phyloP scores from a whole-genome alignment of 148 eudicot genomes.

The Rhododendron ferrugineum region DNA sequence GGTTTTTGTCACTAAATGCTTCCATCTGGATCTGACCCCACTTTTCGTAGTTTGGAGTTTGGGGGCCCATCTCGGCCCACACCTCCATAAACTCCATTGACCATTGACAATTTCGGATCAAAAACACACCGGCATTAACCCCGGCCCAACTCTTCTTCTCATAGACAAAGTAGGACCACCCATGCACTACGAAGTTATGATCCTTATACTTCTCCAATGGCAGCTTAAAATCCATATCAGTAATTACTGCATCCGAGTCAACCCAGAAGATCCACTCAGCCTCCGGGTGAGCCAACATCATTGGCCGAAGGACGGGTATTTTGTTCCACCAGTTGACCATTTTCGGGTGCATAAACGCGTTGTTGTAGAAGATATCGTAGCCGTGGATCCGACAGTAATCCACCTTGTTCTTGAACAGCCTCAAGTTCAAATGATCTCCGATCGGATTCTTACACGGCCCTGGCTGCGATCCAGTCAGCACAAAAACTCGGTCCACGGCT shows the following conservation, averaged over 20 bases:
- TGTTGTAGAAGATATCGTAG: constrained; percentile 33
- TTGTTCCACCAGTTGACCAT: constrained; percentile 59
- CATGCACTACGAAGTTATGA: constrained; percentile 49
- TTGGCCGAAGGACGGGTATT: constrained; percentile 47
- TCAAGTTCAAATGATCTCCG: constrained; percentile 26
- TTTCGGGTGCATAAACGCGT: constrained; percentile 32
- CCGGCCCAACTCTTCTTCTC: constrained; percentile 55
- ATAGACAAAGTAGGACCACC: constrained; percentile 39
- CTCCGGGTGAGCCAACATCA: constrained; percentile 78
- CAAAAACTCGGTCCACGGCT: constrained; percentile 7
- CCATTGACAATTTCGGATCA: constrained; percentile 44
- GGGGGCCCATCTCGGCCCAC: constrained; percentile 68
- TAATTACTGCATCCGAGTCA: constrained; percentile 63
- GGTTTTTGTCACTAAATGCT: constrained; percentile 40
- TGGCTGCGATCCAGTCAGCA: constrained; percentile 30
- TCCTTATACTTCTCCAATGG: constrained; percentile 37
- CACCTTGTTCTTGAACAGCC: constrained; percentile 34
- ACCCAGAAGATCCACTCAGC: constrained; percentile 86
- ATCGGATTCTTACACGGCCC: constrained; percentile 22
- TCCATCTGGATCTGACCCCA: constrained; percentile 45
- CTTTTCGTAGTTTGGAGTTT: constrained; percentile 43
- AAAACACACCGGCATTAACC: not conserved
- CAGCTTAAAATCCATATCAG: constrained; percentile 60
- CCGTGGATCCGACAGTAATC: constrained; percentile 40
- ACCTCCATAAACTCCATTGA: constrained; percentile 53